phyloP scores from a whole-genome alignment of 495 filamentous ascomycete genomes.

The Daldinia caldariorum region DNA sequence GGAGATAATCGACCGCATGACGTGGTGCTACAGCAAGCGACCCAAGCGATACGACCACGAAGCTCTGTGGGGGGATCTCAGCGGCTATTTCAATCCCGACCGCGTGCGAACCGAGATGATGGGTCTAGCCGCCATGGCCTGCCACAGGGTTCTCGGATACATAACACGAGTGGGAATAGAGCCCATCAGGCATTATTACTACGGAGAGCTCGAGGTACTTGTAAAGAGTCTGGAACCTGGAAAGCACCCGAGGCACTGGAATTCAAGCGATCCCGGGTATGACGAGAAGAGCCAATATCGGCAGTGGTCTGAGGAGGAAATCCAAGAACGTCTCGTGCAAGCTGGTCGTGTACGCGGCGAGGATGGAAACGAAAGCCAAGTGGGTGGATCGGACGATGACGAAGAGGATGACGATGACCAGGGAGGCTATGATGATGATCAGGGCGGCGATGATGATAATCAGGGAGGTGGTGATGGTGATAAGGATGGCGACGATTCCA shows the following conservation, averaged over 20 bases:
- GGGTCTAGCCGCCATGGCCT: constrained; percentile 10
- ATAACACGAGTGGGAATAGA: constrained; percentile 33
- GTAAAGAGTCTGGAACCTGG: neutral
- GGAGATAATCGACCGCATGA: constrained; percentile 23
- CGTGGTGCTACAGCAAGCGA: neutral
- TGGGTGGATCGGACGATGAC: neutral
- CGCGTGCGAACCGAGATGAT: constrained; percentile 37
- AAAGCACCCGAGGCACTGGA: neutral
- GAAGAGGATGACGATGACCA: too few species aligned
- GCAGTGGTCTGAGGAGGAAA: neutral
- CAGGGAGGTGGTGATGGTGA: too few species aligned
- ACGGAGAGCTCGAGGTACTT: neutral
- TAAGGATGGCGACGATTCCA: too few species aligned
- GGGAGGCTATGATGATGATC: too few species aligned
- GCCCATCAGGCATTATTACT: constrained; percentile 6
- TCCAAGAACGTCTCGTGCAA: neutral
- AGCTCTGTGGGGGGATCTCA: constrained; percentile 9
- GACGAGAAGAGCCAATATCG: neutral
- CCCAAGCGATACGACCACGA: neutral
- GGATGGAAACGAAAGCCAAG: neutral
- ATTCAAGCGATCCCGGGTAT: neutral
- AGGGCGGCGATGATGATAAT: too few species aligned
- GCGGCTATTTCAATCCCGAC: constrained; percentile 38
- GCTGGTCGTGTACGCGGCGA: neutral
- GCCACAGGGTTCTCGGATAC: constrained; percentile 8